Percentiles rank a stretch among this genome's conserved stretches.
Evolutionary conservation across 768 basidiomycete genomes (phyloP).

Genomic region (Hebeloma cylindrosporum): DNA sequence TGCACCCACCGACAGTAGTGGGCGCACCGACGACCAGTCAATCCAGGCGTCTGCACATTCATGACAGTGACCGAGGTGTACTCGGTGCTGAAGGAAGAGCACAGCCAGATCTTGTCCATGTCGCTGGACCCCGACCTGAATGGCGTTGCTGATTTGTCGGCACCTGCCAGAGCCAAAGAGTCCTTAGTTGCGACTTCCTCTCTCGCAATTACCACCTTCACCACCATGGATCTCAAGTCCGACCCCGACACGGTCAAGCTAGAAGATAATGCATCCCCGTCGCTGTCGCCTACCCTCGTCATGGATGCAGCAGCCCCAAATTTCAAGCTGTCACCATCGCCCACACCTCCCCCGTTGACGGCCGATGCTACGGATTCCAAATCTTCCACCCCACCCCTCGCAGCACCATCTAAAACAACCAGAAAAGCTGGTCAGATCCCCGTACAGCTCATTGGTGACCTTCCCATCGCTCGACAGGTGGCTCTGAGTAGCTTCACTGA

Average conservation of each 20-base stretch:
- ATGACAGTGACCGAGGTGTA: constrained; percentile 21
- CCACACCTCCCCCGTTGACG: constrained; percentile 33
- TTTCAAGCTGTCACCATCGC: constrained; percentile 34
- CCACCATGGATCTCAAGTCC: constrained; percentile 30
- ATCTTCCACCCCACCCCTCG: constrained; percentile 41
- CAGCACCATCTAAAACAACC: constrained; percentile 25
- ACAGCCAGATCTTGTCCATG: constrained; percentile 22
- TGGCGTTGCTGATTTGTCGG: constrained; percentile 28
- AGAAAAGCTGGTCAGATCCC: constrained; percentile 38
- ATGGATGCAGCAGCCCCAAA: constrained; percentile 33
- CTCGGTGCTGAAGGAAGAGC: constrained; percentile 21
- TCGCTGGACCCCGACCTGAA: constrained; percentile 18
- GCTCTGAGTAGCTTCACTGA: constrained; percentile 74
- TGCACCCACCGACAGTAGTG: constrained; percentile 8
- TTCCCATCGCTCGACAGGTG: constrained; percentile 72
- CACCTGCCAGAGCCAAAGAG: constrained; percentile 33
- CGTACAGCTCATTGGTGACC: constrained; percentile 76
- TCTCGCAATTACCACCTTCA: constrained; percentile 23
- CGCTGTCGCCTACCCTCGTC: constrained; percentile 37
- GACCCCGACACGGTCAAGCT: constrained; percentile 29
- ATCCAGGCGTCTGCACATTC: constrained; percentile 10
- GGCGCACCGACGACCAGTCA: constrained; percentile 16
- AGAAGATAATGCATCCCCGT: constrained; percentile 31
- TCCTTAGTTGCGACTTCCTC: constrained; percentile 27
- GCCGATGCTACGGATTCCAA: constrained; percentile 35